Conservation (phyloP, 2,329 filamentous ascomycete species). For the Scortechinia acanthostroma region DNA sequence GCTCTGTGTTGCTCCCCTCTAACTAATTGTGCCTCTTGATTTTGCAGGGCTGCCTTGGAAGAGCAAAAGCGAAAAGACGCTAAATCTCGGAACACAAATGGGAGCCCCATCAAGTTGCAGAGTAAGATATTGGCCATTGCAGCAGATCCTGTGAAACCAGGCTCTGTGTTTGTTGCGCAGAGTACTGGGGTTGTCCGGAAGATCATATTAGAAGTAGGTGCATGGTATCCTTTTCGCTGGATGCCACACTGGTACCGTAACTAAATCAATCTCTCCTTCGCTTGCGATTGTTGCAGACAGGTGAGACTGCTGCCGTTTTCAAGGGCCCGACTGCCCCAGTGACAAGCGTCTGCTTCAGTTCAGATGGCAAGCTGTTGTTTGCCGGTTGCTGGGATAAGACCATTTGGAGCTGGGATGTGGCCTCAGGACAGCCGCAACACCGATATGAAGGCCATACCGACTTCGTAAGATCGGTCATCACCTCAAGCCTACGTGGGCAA, state of each 20-base stretch:
- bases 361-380: conserved; percentile 36
- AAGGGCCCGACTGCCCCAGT: conserved; percentile 45
- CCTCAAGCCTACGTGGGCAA: conserved; percentile 30
- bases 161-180: conserved; percentile 47
- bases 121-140: conserved; percentile 51
- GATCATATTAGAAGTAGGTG: conserved; percentile 49
- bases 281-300: too few relatives aligned
- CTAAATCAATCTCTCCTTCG: neutral
- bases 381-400: conserved; percentile 60
- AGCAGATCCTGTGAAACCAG: conserved; percentile 32
- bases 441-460: conserved; percentile 48
- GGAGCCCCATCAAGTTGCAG: conserved; percentile 46
- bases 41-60: conserved; percentile 35
- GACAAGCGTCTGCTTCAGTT: conserved; percentile 37
- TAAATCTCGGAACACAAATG: conserved; percentile 52
- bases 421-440: conserved; percentile 21
- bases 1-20: too few relatives aligned
- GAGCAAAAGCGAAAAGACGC: conserved; percentile 45
- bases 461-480: conserved; percentile 51
- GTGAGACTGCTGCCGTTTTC: conserved; percentile 33
- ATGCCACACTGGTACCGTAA: conserved; percentile 5
- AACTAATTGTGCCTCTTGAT: too few relatives aligned
- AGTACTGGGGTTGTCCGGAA: conserved; percentile 46
- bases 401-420: conserved; percentile 46
- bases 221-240: conserved; percentile 7